Base-by-base conservation (phyloP, 768 basidiomycete species). In the Psilocybe cubensis region DNA sequence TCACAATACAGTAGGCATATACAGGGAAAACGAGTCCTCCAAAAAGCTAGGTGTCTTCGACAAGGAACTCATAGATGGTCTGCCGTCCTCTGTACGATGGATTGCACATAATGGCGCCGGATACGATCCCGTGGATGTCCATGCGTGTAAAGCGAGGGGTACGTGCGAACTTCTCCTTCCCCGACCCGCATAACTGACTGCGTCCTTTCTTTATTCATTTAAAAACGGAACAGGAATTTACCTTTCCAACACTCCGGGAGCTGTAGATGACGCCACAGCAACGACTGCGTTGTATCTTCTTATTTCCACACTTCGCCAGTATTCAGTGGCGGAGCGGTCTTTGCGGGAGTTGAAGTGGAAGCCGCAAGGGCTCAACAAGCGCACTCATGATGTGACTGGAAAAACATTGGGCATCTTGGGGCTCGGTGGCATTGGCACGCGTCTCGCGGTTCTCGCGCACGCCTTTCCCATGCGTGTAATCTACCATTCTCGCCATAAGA, bases 21-120 rank as follows among this genome's bases (percentile, higher is more conserved):
- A 92, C 76, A 82, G 91, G 40, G 83, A 91, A 70, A 90, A 91
- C 71, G 73, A 74, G 24, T 91, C 89, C 5, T 76, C 84, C 5
- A 73, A 79, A 46, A 74, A 71, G 38, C 86, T 94, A 63, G 94
- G 92, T 18, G 74, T 84, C 14, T 94, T 94, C 66, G 92, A 97
- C 70, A 83, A 84, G 69, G 89, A 89, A 60, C 78, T 96, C 61
- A 79, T 97, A 61, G 72, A 78, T 47, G 83, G 81, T 0, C 77
- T 97, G 9, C 87, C 92, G 1, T 59, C 78, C 1, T 79, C 77
- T 18, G 80, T 96, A 60, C 87, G 87, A 66, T 94, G 90, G 88
- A 92, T 96, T 68, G 91, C 88, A 1, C 94, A 94, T 71, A 95
- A 95, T 56, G 95, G 94, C 10, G 94, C 95, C 0, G 94, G 95